Evolutionary conservation across 208 protist genomes (phyloP).

Genomic region (Trypanosomatidae sp.): DNA sequence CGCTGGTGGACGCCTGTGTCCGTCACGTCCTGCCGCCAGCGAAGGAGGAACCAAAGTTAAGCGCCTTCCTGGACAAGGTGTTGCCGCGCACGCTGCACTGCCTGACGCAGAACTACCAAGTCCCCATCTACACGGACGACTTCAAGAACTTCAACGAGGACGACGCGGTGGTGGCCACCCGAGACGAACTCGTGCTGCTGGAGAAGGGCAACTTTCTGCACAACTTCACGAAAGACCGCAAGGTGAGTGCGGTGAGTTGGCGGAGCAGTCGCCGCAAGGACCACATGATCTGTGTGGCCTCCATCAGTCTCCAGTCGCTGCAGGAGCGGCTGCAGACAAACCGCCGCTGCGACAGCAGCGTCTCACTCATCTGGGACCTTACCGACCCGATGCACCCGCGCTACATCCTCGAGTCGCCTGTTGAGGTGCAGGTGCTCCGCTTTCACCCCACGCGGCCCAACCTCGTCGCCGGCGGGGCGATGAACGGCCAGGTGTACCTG

Average conservation of each 20-base stretch:
- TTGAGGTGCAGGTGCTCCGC: conserved; percentile 86
- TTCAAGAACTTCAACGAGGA: conserved; percentile 85
- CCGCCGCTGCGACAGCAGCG: conserved; percentile 65
- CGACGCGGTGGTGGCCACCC: conserved; percentile 79
- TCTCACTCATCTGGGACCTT: conserved; percentile 90
- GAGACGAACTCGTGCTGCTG: conserved; percentile 77
- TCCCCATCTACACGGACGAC: conserved; percentile 91
- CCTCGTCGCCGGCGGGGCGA: conserved; percentile 79
- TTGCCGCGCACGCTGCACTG: conserved; percentile 83
- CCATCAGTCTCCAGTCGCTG: conserved; percentile 55
- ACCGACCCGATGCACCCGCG: conserved; percentile 90
- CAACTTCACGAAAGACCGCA: conserved; percentile 73
- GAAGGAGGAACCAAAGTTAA: conserved; percentile 61
- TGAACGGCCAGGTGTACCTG: conserved; percentile 91
- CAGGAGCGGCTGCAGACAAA: conserved; percentile 77
- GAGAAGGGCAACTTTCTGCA: conserved; percentile 90
- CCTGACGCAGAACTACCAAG: conserved; percentile 80
- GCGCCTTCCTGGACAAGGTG: conserved; percentile 69
- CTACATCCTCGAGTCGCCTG: conserved; percentile 84
- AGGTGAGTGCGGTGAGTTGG: conserved; percentile 81
- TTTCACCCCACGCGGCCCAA: conserved; percentile 86
- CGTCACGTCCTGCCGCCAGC: conserved; percentile 47
- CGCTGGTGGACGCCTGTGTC: conserved; percentile 81
- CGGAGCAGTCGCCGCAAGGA: conserved; percentile 62
- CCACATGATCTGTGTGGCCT: conserved; percentile 81